These are phyloP conservation scores for Picochlorum costavermella DNA, from an alignment of 139 green algal species.

Conservation along the genomic window DNA sequence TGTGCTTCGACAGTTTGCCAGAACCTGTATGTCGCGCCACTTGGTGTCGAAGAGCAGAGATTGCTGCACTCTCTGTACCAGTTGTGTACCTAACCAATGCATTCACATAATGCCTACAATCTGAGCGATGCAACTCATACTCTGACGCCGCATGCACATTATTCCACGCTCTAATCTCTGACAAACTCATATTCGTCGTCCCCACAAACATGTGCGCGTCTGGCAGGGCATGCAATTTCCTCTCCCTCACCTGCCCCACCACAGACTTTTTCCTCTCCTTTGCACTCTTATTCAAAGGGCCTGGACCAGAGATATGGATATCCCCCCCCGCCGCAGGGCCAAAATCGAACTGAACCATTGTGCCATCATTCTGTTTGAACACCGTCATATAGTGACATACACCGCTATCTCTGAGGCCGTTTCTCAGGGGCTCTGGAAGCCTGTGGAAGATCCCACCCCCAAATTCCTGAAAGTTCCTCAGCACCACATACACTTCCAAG, in stretches of 20 bases:
- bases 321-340: conserved; percentile 45
- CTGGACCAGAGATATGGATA: conserved; percentile 26
- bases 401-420: conserved; percentile 38
- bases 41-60: conserved; percentile 4
- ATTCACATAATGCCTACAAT: conserved; percentile 63
- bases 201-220: conserved; percentile 46
- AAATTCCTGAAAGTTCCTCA: conserved; percentile 47
- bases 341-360: conserved; percentile 60
- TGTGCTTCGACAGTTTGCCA: conserved; percentile 9
- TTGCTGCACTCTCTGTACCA: conserved; percentile 33
- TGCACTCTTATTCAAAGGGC: conserved; percentile 16
- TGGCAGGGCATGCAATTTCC: conserved; percentile 36
- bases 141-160: conserved; percentile 15
- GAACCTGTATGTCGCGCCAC: not conserved
- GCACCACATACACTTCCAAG: conserved; percentile 54
- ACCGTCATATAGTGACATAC: conserved; percentile 63
- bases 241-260: conserved; percentile 32
- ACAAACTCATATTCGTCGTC: conserved; percentile 35
- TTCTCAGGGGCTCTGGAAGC: conserved; percentile 26
- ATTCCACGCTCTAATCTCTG: conserved; percentile 50
- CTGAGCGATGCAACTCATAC: conserved; percentile 51
- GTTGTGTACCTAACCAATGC: conserved; percentile 51
- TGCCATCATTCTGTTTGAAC: conserved; percentile 41
- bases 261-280: not conserved
- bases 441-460: conserved; percentile 38